Evolutionary conservation across 768 basidiomycete species (phyloP), one percentile per base, ranked within the genome.

Genomic region (Pleurotus cornucopiae): DNA sequence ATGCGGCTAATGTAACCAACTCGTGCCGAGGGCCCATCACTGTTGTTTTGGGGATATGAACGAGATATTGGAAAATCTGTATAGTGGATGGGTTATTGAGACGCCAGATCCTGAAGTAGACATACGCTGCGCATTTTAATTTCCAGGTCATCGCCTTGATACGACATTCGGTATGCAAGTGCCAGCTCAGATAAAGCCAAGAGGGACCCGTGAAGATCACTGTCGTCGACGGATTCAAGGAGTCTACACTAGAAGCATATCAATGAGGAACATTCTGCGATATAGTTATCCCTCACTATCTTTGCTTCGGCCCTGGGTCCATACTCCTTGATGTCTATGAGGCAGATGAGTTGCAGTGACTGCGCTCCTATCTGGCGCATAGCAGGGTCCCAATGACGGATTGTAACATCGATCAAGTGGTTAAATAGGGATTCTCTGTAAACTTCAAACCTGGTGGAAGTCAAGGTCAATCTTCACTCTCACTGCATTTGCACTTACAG

Each of bases 341-440:
- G 71, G 62, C 88, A 89, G 51, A 97, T 80, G 12, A 73, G 71
- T 44, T 84, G 76, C 55, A 97, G 71, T 9, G 94, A 88, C 62
- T 86, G 79, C 6, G 94, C 84, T 20, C 86, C 91, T 9, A 93
- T 72, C 54, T 82, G 77, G 55, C 95, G 79, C 83, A 98, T 88
- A 21, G 78, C 69, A 3, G 79, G 68, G 65, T 98, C 95, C 95
- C 95, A 98, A 69, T 98, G 96, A 52, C 89, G 78, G 54, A 96
- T 64, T 0, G 88, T 86, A 44, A 88, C 84, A 58, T 82, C 73
- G 39, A 91, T 67, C 41, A 97, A 66, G 66, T 96, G 91, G 52
- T 86, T 76, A 46, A 94, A 69, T 54, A 98, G 73, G 58, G 72
- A 78, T 1, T 72, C 57, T 30, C 88, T 81, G 68, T 98, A 98